Evolutionary conservation across 2,329 filamentous ascomycete genomes (phyloP).

Genomic region (Chrysoporthe deuterocubensis): DNA sequence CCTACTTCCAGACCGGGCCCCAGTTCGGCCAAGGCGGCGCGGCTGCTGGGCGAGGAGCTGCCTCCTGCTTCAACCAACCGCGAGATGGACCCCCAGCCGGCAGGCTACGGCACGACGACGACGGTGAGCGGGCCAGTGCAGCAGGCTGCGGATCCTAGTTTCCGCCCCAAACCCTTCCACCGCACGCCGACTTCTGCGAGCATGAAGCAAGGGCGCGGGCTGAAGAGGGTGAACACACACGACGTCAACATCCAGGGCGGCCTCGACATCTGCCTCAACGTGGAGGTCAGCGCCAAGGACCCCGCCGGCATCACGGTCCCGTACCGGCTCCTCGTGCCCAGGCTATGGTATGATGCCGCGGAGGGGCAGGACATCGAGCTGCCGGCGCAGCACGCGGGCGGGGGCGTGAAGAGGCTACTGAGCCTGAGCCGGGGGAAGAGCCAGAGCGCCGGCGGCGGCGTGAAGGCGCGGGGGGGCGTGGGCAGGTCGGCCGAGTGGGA

Average conservation of each 20-base stretch:
- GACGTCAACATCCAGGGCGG: conserved; percentile 80
- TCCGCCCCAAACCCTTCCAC: conserved; percentile 55
- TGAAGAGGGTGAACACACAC: conserved; percentile 54
- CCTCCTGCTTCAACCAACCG: conserved; percentile 7
- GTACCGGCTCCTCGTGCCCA: conserved; percentile 85
- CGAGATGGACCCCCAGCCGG: not conserved
- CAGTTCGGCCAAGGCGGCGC: conserved; percentile 25
- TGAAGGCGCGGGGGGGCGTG: conserved; percentile 10
- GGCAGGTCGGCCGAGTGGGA: conserved; percentile 5
- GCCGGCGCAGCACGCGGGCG: conserved; percentile 14
- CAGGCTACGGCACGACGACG: conserved; percentile 21
- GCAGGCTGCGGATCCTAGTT: conserved; percentile 19
- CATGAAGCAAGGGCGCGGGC: conserved; percentile 48
- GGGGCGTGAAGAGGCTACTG: conserved; percentile 25
- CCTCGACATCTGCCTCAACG: conserved; percentile 84
- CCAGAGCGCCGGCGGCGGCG: conserved; percentile 16
- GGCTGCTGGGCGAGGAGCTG: conserved; percentile 24
- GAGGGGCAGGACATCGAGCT: conserved; percentile 30
- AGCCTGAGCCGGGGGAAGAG: conserved; percentile 24
- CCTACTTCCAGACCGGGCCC: conserved; percentile 23
- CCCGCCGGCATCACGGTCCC: conserved; percentile 86
- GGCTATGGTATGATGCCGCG: conserved; percentile 63
- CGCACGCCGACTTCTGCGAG: conserved; percentile 73
- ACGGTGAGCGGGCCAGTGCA: not conserved
- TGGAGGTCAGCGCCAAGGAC: conserved; percentile 85